Evolutionary conservation across 805 yeast genomes (phyloP).

Genomic region (Saccharomycopsis malanga): DNA sequence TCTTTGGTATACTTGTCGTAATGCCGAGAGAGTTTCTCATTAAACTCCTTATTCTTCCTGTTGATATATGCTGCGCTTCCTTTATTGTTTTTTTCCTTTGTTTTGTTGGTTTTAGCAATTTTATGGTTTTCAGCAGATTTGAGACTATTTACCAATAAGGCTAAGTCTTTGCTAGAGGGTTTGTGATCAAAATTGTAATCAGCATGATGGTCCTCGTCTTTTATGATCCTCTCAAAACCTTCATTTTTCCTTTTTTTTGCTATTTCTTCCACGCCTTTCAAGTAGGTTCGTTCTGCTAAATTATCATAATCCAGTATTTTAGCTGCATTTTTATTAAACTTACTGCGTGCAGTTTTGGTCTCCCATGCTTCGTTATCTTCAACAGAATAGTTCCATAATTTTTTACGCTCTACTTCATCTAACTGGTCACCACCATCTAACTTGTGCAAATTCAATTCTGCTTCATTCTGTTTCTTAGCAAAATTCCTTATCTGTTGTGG

Average conservation of each 20-base stretch:
- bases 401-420: conserved; percentile 30
- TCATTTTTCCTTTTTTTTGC: conserved; percentile 30
- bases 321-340: conserved; percentile 27
- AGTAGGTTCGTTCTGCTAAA: conserved; percentile 55
- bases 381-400: conserved; percentile 50
- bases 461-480: conserved; percentile 4
- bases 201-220: conserved; percentile 20
- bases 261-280: conserved; percentile 41
- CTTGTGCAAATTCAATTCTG: conserved; percentile 8
- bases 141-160: conserved; percentile 28
- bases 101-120: conserved; percentile 35
- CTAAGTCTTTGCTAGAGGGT: conserved; percentile 33
- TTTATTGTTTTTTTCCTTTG: conserved; percentile 30
- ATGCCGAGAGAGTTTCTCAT: conserved; percentile 56
- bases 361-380: conserved; percentile 65
- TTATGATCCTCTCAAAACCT: conserved; percentile 16
- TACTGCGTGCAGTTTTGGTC: conserved; percentile 30
- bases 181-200: conserved; percentile 27
- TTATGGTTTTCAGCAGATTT: conserved; percentile 25
- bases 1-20: conserved; percentile 34
- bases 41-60: conserved; percentile 68
- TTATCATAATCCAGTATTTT: conserved; percentile 45
- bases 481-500: not conserved
- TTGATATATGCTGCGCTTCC: conserved; percentile 41
- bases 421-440: not conserved